Evolutionary conservation across 805 yeast genomes (phyloP).

Genomic region (Jamesozyma rosinii): DNA sequence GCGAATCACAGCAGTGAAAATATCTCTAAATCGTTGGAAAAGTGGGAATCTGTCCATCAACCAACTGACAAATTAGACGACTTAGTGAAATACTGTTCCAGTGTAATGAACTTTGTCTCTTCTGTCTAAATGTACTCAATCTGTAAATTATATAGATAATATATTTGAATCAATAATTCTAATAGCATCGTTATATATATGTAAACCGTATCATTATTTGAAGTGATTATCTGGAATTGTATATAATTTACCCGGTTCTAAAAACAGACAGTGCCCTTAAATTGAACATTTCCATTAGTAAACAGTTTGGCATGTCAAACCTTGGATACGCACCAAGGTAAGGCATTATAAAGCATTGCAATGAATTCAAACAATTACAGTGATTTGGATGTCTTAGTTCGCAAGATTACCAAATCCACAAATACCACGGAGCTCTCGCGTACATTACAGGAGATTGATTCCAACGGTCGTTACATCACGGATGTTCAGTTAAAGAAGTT

Average conservation of each 20-base stretch:
- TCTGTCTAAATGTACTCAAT: conserved; percentile 1
- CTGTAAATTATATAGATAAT: not conserved
- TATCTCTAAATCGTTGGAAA: conserved; percentile 39
- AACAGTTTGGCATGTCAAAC: too few species aligned
- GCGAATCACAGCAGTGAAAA: conserved; percentile 31
- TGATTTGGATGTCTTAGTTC: conserved; percentile 5
- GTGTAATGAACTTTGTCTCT: conserved; percentile 56
- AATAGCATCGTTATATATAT: too few species aligned
- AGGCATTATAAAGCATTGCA: too few species aligned
- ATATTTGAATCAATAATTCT: not conserved
- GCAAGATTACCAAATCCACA: conserved; percentile 3
- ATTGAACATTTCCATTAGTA: too few species aligned
- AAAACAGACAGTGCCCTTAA: too few species aligned
- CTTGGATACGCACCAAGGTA: too few species aligned
- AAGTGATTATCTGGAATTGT: too few species aligned
- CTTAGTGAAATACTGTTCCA: conserved; percentile 69
- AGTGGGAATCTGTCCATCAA: conserved; percentile 40
- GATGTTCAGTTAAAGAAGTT: conserved; percentile 22
- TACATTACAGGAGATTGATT: conserved; percentile 19
- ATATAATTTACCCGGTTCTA: too few species aligned
- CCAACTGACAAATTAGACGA: conserved; percentile 50
- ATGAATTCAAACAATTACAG: not conserved
- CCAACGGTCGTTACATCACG: conserved; percentile 21
- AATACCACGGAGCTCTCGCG: conserved; percentile 8
- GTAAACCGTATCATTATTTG: not conserved